phyloP scores from a whole-genome alignment of 306 rosid species.

The Quercus rubra region DNA sequence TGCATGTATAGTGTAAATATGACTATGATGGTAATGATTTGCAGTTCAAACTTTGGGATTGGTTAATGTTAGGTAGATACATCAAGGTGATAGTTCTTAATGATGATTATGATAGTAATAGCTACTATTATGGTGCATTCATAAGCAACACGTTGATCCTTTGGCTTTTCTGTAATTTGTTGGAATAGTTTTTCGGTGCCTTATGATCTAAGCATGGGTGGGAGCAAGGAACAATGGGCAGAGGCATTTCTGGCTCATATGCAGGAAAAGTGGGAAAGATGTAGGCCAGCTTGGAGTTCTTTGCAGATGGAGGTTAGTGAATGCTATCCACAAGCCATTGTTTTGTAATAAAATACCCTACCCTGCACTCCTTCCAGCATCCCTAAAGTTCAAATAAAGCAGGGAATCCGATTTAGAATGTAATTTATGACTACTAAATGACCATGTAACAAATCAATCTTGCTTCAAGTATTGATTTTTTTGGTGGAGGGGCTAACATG shows the following conservation, averaged over 20 bases:
- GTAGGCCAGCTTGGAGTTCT: slow-evolving; percentile 63
- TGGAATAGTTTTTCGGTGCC: slow-evolving; percentile 75
- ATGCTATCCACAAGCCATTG: slow-evolving; percentile 75
- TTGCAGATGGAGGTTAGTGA: slow-evolving; percentile 69
- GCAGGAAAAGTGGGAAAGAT: slow-evolving; percentile 66
- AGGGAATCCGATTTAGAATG: too few species aligned
- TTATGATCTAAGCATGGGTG: slow-evolving; percentile 68
- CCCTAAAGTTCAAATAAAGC: background rate
- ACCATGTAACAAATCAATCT: too few species aligned
- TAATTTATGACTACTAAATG: too few species aligned
- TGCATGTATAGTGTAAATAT: background rate
- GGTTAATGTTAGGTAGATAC: too few species aligned
- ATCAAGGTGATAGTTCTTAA: background rate
- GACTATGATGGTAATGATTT: background rate
- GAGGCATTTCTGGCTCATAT: slow-evolving; percentile 51
- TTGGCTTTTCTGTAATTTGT: slow-evolving; percentile 12
- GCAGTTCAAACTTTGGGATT: background rate
- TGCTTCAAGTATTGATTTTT: background rate
- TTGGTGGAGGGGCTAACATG: background rate
- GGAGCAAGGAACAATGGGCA: slow-evolving; percentile 75
- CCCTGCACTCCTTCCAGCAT: background rate
- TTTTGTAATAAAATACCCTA: slow-evolving; percentile 31
- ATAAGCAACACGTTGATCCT: slow-evolving; percentile 14
- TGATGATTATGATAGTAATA: background rate
- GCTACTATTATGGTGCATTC: background rate